Conservation (phyloP, 495 filamentous ascomycete species). For the Podospora comata region DNA sequence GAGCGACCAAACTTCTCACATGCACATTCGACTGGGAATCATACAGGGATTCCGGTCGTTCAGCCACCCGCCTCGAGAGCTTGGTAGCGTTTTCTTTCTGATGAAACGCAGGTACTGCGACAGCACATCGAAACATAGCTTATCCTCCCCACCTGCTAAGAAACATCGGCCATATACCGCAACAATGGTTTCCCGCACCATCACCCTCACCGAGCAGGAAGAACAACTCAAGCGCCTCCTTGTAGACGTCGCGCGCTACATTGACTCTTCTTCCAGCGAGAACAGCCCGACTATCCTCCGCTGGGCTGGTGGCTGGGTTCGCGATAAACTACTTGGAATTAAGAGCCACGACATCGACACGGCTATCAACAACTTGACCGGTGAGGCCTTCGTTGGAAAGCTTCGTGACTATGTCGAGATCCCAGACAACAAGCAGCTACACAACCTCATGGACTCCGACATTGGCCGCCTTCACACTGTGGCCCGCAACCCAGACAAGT, state of each 20-base stretch:
- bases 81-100: not conserved
- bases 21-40: slow-evolving; percentile 3
- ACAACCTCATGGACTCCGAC: slow-evolving; percentile 51
- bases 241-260: slow-evolving; percentile 68
- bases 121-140: slow-evolving; percentile 1
- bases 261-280: slow-evolving; percentile 46
- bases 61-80: not conserved
- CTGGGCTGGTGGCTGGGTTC: slow-evolving; percentile 97
- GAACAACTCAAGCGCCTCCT: slow-evolving; percentile 65
- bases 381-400: slow-evolving; percentile 73
- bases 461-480: slow-evolving; percentile 69
- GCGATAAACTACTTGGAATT: slow-evolving; percentile 85
- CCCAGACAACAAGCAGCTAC: slow-evolving; percentile 38
- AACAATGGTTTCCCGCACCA: slow-evolving; percentile 13
- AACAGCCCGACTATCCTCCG: slow-evolving; percentile 60
- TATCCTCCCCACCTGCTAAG: slow-evolving; percentile 8
- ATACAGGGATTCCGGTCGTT: not conserved
- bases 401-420: slow-evolving; percentile 52
- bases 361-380: slow-evolving; percentile 92
- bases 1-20: slow-evolving; percentile 10
- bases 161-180: not conserved
- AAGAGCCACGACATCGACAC: slow-evolving; percentile 90
- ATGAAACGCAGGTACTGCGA: slow-evolving; percentile 28
- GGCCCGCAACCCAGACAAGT: slow-evolving; percentile 90
- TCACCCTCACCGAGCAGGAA: slow-evolving; percentile 62